Base-by-base conservation (phyloP, 352 stramenopile species). In the Blastocystis sp. region DNA sequence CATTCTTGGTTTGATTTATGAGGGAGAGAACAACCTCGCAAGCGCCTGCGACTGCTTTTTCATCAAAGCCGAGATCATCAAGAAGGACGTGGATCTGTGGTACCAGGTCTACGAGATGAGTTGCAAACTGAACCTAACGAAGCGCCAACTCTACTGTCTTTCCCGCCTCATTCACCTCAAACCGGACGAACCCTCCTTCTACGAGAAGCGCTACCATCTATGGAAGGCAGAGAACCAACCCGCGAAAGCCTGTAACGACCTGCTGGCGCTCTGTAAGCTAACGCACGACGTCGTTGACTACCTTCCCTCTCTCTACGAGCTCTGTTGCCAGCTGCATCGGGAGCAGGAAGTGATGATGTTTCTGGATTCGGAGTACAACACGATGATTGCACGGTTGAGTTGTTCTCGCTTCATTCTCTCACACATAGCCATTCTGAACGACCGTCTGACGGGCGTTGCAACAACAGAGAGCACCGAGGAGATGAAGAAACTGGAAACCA, bases 21-120 rank as follows among this genome's bases (percentile, higher is more conserved):
- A 81, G 36, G 53, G 29, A 36, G 69, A 81, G 34, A 40, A 65
- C 40, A 81, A 81, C 29, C 34, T 63, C 69, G 48, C 44, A 6
- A 81, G 42, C 18, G 69, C 69, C 2, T 81, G 69, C 38, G 69
- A 81, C 40, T 64, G 69, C 21, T 81, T 63, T 32, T 81, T 81
- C 42, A 81, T 81, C 40, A 27, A 36, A 18, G 69, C 69, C 29
- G 69, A 81, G 42, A 59, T 81, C 29, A 57, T 46, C 16, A 81
- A 81, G 29, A 61, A 81, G n/a, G 69, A 81, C 42, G 29, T 44
- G 9, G 32, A 29, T 40, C 36, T 63, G 29, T 81, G 69, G 69
- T 54, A 49, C 6, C 29, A 46, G 36, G 69, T 64, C 16, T 81
- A 81, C 40, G 69, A 81, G 42, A 11, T 81, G 24, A 81, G 69